Conservation (phyloP, 345 rosid species). For the Melaleuca quinquenervia region DNA sequence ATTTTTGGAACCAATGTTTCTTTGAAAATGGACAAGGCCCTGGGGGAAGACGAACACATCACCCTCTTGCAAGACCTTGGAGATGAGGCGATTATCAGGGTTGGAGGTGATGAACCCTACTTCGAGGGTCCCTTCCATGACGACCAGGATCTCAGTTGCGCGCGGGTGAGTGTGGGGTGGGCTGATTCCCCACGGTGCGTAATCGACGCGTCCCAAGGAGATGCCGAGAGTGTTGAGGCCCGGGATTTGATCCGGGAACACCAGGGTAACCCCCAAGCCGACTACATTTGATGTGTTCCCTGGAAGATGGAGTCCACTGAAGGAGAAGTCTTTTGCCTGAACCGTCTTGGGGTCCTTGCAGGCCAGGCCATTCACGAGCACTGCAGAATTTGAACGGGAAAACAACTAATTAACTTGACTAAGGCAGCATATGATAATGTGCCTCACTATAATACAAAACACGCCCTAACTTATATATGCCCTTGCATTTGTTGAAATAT, state of each 20-base stretch:
- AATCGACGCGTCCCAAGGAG: neutral
- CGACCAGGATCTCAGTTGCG: rapidly evolving
- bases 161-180: rapidly evolving
- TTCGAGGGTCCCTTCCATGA: neutral
- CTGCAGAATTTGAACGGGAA: neutral
- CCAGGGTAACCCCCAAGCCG: neutral
- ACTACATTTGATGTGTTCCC: neutral
- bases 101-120: neutral
- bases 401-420: neutral
- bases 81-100: neutral
- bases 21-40: neutral
- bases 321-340: neutral
- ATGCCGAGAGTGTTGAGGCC: neutral
- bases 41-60: neutral
- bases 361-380: neutral
- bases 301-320: neutral
- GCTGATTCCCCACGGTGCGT: neutral
- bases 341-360: neutral
- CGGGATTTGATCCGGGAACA: neutral
- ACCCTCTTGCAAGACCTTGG: neutral
- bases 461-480: neutral
- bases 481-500: neutral
- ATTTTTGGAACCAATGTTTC: rapidly evolving
- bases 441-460: neutral
- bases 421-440: neutral